Conservation (phyloP, 345 rosid species). For the Nasturtium officinale region DNA sequence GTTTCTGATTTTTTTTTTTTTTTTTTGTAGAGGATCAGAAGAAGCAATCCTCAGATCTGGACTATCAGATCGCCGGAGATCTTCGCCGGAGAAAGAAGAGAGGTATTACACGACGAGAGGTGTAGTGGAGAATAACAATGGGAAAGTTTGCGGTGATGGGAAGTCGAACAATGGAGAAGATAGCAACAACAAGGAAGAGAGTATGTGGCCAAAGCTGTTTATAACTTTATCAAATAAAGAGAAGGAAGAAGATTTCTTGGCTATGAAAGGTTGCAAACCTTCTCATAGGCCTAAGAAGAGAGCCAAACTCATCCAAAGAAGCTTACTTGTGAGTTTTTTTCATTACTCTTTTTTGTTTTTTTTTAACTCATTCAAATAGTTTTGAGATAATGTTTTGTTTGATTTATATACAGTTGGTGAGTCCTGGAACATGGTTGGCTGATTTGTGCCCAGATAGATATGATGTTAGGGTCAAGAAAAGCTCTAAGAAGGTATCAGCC, state of each 20-base stretch:
- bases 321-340: slow-evolving; percentile 61
- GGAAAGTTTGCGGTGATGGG: slow-evolving; percentile 51
- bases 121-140: slow-evolving; percentile 57
- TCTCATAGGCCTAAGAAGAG: slow-evolving; percentile 93
- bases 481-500: slow-evolving; percentile 74
- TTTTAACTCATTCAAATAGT: background rate
- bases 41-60: slow-evolving; percentile 51
- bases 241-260: slow-evolving; percentile 94
- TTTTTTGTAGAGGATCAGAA: slow-evolving; percentile 48
- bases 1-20: background rate
- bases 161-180: slow-evolving; percentile 59
- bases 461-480: slow-evolving; percentile 87
- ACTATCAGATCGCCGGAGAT: slow-evolving; percentile 46
- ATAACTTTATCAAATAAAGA: slow-evolving; percentile 81
- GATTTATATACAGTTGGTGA: slow-evolving; percentile 57
- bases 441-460: slow-evolving; percentile 87
- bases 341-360: background rate
- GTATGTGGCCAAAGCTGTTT: slow-evolving; percentile 75
- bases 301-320: slow-evolving; percentile 82
- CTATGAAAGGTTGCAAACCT: slow-evolving; percentile 92
- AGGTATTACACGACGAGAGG: slow-evolving; percentile 80
- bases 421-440: slow-evolving; percentile 92
- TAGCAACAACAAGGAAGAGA: slow-evolving; percentile 33
- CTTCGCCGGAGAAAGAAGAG: slow-evolving; percentile 75
- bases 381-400: background rate